Evolutionary conservation across 768 basidiomycete genomes (phyloP), one percentile per base, ranked within the genome.

Genomic region (Tricholomella constricta): DNA sequence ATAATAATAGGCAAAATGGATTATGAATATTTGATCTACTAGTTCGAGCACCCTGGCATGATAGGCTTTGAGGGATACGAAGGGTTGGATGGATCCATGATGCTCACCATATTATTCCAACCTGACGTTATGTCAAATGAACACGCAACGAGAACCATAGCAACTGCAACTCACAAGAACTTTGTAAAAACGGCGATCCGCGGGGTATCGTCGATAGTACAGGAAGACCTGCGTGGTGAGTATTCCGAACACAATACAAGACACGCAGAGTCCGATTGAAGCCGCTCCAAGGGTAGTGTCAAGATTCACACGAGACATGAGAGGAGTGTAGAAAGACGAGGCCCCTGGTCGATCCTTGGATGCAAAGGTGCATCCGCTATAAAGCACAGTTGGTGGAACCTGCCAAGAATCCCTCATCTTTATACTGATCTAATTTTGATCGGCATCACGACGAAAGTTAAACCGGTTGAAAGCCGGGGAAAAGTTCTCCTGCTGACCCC

Each of bases 1-100:
- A 60, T 84, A 86, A 52, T 68, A 79, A 59, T 86, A 85, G 25
- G 81, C 66, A 7, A 71, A 66, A 62, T 84, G 76, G 1, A 71
- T 78, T 51, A 84, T 75, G 59, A 85, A 74, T 5, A 66, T 65
- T 62, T 84, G 78, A 58, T 86, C 79, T 0, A 72, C 46, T 0
- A 73, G 60, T 59, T 81, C 81, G 37, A 84, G 57, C 1, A 71
- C 11, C 73, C 83, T 83, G 47, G 14, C 4, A 27, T 27, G 22
- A 15, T 5, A 19, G 11, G 19, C 19, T 0, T 4, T 42, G 31
- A 26, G 34, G 10, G n/a, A 35, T 17, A 42, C 7, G 29, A 10
- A 20, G 7, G 2, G 20, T 10, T 17, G n/a, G 15, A 37, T 2
- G 20, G n/a, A 37, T 37, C 14, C 4, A 37, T 6, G 9, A 4